Percentiles rank a stretch among this genome's conserved stretches.
Conservation (phyloP, 2,329 filamentous ascomycete genomes). For the Claviceps sorghi region DNA sequence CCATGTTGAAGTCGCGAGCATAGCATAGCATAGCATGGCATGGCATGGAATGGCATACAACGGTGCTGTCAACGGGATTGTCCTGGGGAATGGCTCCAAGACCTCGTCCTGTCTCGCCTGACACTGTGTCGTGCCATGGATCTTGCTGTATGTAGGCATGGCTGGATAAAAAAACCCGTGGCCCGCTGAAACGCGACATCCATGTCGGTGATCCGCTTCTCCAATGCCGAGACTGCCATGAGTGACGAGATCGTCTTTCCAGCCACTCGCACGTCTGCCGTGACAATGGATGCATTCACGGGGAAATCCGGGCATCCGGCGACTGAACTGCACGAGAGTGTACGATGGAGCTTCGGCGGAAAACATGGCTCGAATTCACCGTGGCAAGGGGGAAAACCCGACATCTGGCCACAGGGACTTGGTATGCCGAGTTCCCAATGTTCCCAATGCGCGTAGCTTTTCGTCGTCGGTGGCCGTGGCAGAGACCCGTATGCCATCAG, state of each 20-base stretch:
- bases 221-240: conserved; percentile 58
- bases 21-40: no score
- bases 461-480: conserved; percentile 19
- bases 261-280: conserved; percentile 58
- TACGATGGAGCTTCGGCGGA: conserved; percentile 13
- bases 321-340: conserved; percentile 12
- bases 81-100: conserved; percentile 43
- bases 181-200: conserved; percentile 53
- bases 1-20: conserved; percentile 57
- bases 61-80: conserved; percentile 47
- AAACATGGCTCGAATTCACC: neutral
- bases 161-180: conserved; percentile 43
- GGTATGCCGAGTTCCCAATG: conserved; percentile 1
- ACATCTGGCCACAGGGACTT: neutral
- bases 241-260: conserved; percentile 65
- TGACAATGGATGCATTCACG: conserved; percentile 52
- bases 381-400: neutral
- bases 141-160: conserved; percentile 50
- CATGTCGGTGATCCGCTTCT: conserved; percentile 52
- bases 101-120: conserved; percentile 48
- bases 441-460: conserved; percentile 6
- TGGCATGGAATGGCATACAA: conserved; percentile 28
- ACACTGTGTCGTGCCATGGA: conserved; percentile 47
- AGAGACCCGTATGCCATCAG: conserved; percentile 27
- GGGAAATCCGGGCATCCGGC: conserved; percentile 30